phyloP scores from a whole-genome alignment of 495 filamentous ascomycete species.

The Lasiosphaeriaceae sp. region DNA sequence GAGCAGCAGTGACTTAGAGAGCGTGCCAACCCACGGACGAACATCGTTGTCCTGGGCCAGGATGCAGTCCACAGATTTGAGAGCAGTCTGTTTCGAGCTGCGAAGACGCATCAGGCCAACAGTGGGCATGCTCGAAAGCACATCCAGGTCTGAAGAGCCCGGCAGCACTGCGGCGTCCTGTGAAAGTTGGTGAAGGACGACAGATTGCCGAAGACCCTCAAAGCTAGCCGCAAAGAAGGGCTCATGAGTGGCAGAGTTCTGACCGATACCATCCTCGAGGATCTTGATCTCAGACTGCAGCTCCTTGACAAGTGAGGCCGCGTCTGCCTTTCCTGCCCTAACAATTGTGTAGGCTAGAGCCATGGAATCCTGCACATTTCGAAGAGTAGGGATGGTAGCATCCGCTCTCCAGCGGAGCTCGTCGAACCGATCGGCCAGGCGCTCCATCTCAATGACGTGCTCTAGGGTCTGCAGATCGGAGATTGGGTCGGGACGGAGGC shows the following conservation, averaged over 20 bases:
- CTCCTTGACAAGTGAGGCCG: slow-evolving; percentile 41
- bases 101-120: slow-evolving; percentile 40
- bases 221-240: slow-evolving; percentile 61
- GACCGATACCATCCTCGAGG: slow-evolving; percentile 45
- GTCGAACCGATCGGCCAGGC: slow-evolving; percentile 73
- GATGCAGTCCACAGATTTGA: slow-evolving; percentile 44
- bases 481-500: slow-evolving; percentile 58
- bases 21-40: slow-evolving; percentile 47
- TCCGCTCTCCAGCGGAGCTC: slow-evolving; percentile 48
- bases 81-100: slow-evolving; percentile 31
- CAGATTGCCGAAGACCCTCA: slow-evolving; percentile 62
- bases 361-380: slow-evolving; percentile 48
- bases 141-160: slow-evolving; percentile 28
- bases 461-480: slow-evolving; percentile 44
- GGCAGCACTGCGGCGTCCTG: slow-evolving; percentile 10
- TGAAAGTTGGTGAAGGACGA: slow-evolving; percentile 39
- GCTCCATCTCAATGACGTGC: slow-evolving; percentile 57
- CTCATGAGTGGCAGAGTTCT: slow-evolving; percentile 35
- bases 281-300: slow-evolving; percentile 55
- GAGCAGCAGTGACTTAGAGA: slow-evolving; percentile 54
- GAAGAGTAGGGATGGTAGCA: slow-evolving; percentile 40
- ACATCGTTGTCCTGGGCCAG: slow-evolving; percentile 29
- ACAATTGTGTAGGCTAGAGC: slow-evolving; percentile 46
- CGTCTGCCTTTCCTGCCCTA: slow-evolving; percentile 40
- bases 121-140: slow-evolving; percentile 46